Percentiles rank a stretch among this genome's conserved stretches.
These are phyloP conservation scores for Sporothrix pallida DNA, from an alignment of 2,329 filamentous ascomycete species.

Conservation along the genomic window DNA sequence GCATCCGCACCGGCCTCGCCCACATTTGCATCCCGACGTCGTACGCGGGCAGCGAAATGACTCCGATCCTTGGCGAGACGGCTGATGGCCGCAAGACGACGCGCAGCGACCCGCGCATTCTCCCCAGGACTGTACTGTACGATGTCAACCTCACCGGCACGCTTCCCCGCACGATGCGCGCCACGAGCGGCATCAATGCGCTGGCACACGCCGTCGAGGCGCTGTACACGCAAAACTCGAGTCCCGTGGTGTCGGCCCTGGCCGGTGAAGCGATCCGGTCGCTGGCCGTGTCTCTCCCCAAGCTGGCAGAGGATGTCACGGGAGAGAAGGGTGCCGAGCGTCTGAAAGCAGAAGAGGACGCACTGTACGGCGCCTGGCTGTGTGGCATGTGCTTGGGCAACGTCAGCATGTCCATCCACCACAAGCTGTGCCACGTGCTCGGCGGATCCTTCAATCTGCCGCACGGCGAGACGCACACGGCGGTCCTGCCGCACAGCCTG, in stretches of 20 bases:
- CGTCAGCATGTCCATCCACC: conserved; percentile 68
- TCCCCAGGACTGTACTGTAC: conserved; percentile 67
- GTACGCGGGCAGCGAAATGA: conserved; percentile 68
- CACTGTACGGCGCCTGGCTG: conserved; percentile 69
- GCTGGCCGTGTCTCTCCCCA: conserved; percentile 60
- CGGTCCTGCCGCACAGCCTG: conserved; percentile 66
- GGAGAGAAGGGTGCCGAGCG: conserved; percentile 44
- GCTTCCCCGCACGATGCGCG: conserved; percentile 58
- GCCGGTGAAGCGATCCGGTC: conserved; percentile 62
- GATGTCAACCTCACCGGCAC: conserved; percentile 68
- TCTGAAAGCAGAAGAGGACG: conserved; percentile 53
- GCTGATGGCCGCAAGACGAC: conserved; percentile 64
- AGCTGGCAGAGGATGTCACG: conserved; percentile 46
- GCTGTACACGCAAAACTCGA: conserved; percentile 65
- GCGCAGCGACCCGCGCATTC: conserved; percentile 61
- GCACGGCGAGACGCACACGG: conserved; percentile 69
- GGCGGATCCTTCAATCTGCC: conserved; percentile 68
- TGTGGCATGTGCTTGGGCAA: conserved; percentile 65
- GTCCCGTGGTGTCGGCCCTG: conserved; percentile 64
- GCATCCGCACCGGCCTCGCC: conserved; percentile 33
- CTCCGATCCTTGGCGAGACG: conserved; percentile 68
- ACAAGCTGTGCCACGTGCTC: conserved; percentile 70
- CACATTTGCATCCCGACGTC: conserved; percentile 58
- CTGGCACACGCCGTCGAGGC: conserved; percentile 71
- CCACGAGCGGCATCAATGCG: conserved; percentile 67